Evolutionary conservation across 2,329 filamentous ascomycete species (phyloP).

Genomic region (Cadophora luteo-olivacea): DNA sequence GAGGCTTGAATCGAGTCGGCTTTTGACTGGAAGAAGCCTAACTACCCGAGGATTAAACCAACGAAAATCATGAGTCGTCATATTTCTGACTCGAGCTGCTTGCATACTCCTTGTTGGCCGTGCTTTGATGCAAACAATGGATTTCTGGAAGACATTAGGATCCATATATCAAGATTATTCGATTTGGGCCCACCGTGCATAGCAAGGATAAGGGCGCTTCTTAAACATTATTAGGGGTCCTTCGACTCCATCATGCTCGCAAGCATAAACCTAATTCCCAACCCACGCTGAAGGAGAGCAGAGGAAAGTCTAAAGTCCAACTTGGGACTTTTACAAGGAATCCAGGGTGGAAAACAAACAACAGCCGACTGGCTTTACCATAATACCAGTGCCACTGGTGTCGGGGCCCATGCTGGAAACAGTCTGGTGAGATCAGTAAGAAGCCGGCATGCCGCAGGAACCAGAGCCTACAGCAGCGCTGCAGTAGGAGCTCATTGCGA

Average conservation of each 20-base stretch:
- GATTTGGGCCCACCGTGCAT: constrained; percentile 12
- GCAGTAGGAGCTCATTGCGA: constrained; percentile 6
- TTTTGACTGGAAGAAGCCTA: background rate
- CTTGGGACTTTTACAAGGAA: background rate
- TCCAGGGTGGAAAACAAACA: background rate
- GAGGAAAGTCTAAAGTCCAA: background rate
- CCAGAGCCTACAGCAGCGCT: constrained; percentile 17
- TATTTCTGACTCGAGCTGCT: constrained; percentile 21
- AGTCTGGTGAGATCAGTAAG: constrained; percentile 18
- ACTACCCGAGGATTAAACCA: background rate
- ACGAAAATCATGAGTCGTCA: constrained; percentile 11
- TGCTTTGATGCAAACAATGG: constrained; percentile 18
- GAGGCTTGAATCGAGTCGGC: constrained; percentile 10
- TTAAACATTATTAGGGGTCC: constrained; percentile 2
- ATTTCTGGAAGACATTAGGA: constrained; percentile 18
- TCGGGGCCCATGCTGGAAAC: constrained; percentile 17
- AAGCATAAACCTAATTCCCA: constrained; percentile 3
- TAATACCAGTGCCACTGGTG: constrained; percentile 1
- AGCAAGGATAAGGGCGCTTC: background rate
- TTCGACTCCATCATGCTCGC: constrained; percentile 1
- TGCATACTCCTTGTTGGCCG: constrained; percentile 8
- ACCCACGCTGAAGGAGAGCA: background rate
- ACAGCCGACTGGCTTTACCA: constrained; percentile 12
- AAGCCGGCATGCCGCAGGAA: constrained; percentile 23
- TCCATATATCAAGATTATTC: constrained; percentile 1